Evolutionary conservation across 179 eudicot species (phyloP).

Genomic region (Heliamphora pulchella): DNA sequence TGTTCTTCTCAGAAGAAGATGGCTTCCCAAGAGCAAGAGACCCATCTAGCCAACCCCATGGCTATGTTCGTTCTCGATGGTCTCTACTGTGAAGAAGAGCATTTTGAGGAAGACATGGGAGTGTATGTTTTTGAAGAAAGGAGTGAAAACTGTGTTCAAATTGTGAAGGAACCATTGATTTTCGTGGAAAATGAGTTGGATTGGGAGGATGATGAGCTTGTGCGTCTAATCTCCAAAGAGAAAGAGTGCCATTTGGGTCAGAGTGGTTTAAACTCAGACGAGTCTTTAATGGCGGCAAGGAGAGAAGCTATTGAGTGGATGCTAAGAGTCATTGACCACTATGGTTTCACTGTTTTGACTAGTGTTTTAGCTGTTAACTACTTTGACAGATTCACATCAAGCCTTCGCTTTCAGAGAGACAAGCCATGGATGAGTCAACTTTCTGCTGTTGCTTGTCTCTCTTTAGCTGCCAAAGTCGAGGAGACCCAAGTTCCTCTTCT

Average conservation of each 20-base stretch:
- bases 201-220: slow-evolving; percentile 68
- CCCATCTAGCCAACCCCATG: slow-evolving; percentile 20
- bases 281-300: slow-evolving; percentile 25
- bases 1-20: slow-evolving; percentile 25
- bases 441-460: slow-evolving; percentile 75
- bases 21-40: slow-evolving; percentile 20
- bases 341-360: slow-evolving; percentile 56
- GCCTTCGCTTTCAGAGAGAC: slow-evolving; percentile 33
- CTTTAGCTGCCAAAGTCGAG: slow-evolving; percentile 94
- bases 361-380: slow-evolving; percentile 62
- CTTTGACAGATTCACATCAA: slow-evolving; percentile 50
- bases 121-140: slow-evolving; percentile 3
- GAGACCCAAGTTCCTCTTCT: slow-evolving; percentile 75
- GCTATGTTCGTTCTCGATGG: slow-evolving; percentile 34
- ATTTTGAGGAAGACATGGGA: slow-evolving; percentile 22
- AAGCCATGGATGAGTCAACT: slow-evolving; percentile 87
- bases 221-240: slow-evolving; percentile 50
- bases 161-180: slow-evolving; percentile 18
- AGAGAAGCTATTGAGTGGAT: slow-evolving; percentile 61
- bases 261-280: neutral
- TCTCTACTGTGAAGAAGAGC: slow-evolving; percentile 56
- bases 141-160: neutral
- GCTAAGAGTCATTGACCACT: slow-evolving; percentile 43
- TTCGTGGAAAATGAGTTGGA: slow-evolving; percentile 42
- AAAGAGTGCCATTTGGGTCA: slow-evolving; percentile 12